phyloP scores from a whole-genome alignment of 345 rosid species.

The Eucalyptus curtisii region DNA sequence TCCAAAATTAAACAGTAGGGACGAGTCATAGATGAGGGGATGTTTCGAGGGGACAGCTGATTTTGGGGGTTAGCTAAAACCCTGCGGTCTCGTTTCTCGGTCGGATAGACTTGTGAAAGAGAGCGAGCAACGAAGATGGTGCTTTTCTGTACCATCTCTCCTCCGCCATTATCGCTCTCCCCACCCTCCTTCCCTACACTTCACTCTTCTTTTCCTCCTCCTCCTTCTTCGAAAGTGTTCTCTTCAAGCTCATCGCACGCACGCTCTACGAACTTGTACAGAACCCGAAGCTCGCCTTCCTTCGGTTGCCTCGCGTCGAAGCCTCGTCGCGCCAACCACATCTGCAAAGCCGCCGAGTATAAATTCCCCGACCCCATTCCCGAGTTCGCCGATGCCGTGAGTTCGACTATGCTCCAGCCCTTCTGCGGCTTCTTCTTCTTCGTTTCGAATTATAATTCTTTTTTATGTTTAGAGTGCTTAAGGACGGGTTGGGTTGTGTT shows the following conservation, averaged over 20 bases:
- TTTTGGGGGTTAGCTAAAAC: not conserved
- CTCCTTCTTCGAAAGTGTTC: not conserved
- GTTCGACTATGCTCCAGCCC: not conserved
- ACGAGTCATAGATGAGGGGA: too few relatives aligned
- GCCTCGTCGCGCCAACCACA: not conserved
- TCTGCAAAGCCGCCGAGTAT: constrained; percentile 67
- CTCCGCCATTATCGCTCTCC: not conserved
- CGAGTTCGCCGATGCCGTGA: constrained; percentile 75
- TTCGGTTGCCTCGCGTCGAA: not conserved
- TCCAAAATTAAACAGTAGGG: too few relatives aligned
- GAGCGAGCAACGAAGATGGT: not conserved
- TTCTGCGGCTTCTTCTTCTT: not conserved
- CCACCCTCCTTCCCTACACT: not conserved
- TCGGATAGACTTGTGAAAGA: not conserved
- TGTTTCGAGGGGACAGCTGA: too few relatives aligned
- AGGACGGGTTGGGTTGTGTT: not conserved
- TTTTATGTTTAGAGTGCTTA: not conserved
- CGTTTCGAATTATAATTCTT: not conserved
- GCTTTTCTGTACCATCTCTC: not conserved
- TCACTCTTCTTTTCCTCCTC: not conserved
- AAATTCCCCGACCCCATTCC: constrained; percentile 87
- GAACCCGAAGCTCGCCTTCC: not conserved
- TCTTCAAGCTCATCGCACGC: not conserved
- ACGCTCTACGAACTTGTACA: not conserved
- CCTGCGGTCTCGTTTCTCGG: not conserved